These are phyloP conservation scores for Kurtzmaniella quercitrusa DNA, from an alignment of 1,139 yeast genomes.

Conservation along the genomic window DNA sequence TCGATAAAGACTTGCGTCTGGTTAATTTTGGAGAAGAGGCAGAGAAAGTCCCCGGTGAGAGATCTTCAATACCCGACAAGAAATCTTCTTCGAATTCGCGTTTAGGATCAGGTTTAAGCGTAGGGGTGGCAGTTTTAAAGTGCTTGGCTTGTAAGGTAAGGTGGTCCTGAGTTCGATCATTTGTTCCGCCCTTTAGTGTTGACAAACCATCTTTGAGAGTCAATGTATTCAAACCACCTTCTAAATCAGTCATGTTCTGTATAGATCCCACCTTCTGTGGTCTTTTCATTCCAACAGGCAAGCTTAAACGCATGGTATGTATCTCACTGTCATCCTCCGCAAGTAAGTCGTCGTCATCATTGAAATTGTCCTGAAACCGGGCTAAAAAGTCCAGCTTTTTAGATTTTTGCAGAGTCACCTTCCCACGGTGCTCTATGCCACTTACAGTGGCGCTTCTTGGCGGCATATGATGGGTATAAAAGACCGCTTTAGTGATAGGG, in stretches of 20 bases:
- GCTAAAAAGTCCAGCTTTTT: slow-evolving; percentile 12
- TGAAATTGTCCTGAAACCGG: slow-evolving; percentile 10
- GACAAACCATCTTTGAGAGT: slow-evolving; percentile 17
- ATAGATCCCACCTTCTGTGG: slow-evolving; percentile 3
- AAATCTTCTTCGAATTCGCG: slow-evolving; percentile 2
- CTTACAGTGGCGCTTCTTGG: slow-evolving; percentile 1
- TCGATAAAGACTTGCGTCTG: slow-evolving; percentile 23
- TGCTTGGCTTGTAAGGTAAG: not conserved
- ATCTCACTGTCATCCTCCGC: slow-evolving; percentile 7
- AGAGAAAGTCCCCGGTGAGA: slow-evolving; percentile 19
- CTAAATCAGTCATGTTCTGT: not conserved
- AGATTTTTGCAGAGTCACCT: slow-evolving; percentile 3
- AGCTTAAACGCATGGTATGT: not conserved
- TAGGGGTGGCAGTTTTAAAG: slow-evolving; percentile 5
- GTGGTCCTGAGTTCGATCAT: not conserved
- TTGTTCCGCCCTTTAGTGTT: slow-evolving; percentile 11
- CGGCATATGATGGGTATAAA: not conserved
- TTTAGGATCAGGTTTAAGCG: slow-evolving; percentile 5
- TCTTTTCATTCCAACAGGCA: slow-evolving; percentile 2
- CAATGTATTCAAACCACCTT: slow-evolving; percentile 22
- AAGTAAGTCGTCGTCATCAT: slow-evolving; percentile 11
- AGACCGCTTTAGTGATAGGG: not conserved
- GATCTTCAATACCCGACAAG: slow-evolving; percentile 8
- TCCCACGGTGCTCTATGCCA: not conserved
- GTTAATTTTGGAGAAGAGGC: slow-evolving; percentile 21